Conservation (phyloP, 805 yeast genomes). For the Yamadazyma ubonensis region DNA sequence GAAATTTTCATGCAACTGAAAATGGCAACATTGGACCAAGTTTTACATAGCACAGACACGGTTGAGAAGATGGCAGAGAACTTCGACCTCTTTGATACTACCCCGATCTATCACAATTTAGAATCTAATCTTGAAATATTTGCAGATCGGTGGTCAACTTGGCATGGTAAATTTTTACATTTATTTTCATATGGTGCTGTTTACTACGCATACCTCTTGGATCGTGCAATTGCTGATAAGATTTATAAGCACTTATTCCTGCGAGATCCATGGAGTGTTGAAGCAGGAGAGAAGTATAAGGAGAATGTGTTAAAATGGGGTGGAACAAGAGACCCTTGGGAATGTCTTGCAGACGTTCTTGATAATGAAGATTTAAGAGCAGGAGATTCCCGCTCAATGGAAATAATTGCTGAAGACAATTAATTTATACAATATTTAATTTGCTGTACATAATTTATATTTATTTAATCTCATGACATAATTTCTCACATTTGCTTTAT, state of each 20-base stretch:
- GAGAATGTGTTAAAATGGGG: constrained; percentile 84
- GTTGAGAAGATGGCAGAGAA: constrained; percentile 18
- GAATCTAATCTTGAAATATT: constrained; percentile 61
- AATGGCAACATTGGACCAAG: constrained; percentile 87
- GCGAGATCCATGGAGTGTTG: constrained; percentile 65
- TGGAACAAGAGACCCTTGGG: constrained; percentile 89
- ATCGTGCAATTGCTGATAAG: constrained; percentile 86
- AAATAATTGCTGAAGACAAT: constrained; percentile 23
- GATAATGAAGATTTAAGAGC: constrained; percentile 56
- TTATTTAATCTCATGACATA: too few species aligned
- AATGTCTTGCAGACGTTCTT: constrained; percentile 74
- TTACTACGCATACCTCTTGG: constrained; percentile 87
- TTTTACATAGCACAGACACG: constrained; percentile 53
- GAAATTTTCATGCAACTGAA: constrained; percentile 86
- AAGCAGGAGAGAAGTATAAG: constrained; percentile 74
- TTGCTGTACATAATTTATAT: too few species aligned
- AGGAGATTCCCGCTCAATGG: constrained; percentile 77
- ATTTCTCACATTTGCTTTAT: too few species aligned
- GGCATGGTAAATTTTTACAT: constrained; percentile 96
- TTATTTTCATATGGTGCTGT: constrained; percentile 91
- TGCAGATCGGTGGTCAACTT: constrained; percentile 67
- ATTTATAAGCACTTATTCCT: constrained; percentile 76
- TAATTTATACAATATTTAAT: too few species aligned
- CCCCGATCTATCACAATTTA: constrained; percentile 60
- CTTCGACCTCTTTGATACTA: constrained; percentile 48